Base-by-base conservation (phyloP, 192 early-diverging fungal genomes). In the Coemansia sp. region DNA sequence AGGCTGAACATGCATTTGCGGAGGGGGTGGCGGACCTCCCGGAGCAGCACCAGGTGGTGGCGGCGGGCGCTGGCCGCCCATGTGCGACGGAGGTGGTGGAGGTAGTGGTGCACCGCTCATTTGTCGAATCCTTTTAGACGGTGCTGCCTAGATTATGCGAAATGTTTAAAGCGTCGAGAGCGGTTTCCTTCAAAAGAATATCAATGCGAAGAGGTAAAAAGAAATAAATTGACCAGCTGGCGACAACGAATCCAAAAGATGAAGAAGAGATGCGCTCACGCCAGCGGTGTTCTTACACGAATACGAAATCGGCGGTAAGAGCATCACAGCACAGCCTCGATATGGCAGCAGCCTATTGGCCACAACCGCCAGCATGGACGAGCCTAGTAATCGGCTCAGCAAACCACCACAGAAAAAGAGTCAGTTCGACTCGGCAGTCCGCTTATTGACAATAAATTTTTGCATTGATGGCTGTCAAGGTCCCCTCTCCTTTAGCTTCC, bases 61-160 rank as follows among this genome's bases (percentile, higher is more conserved):
- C 22, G 66, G 66, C 38, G 66, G 66, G 41, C 66, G 66, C 31
- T 53, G 40, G 24, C 55, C 66, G 66, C 66, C 66, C 66, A 59
- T 59, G 7, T 36, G 66, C 29, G 66, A 42, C 32, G 62, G 62
- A 32, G 66, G 66, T 56, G 51, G 66, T 50, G 66, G 66, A 5
- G 66, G 66, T 56, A 31, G 66, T 19, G 55, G 66, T 7, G n/a
- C 41, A 39, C 41, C 41, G 66, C 42, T 67, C 66, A 67, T 67
- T 59, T 58, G 6, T 50, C 46, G 46, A 50, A 50, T 50, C n/a
- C 46, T 50, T 20, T 20, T 50, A 50, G 46, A 20, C 46, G 2
- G 46, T 31, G 36, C 11, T 51, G 19, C 22, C 11, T 40, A 24
- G 17, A 15, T 40, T 39, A 32, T 40, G 15, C 22, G 20, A 10